These are phyloP conservation scores for Pichia sp. DNA, from an alignment of 1,139 yeast genomes.

Conservation along the genomic window DNA sequence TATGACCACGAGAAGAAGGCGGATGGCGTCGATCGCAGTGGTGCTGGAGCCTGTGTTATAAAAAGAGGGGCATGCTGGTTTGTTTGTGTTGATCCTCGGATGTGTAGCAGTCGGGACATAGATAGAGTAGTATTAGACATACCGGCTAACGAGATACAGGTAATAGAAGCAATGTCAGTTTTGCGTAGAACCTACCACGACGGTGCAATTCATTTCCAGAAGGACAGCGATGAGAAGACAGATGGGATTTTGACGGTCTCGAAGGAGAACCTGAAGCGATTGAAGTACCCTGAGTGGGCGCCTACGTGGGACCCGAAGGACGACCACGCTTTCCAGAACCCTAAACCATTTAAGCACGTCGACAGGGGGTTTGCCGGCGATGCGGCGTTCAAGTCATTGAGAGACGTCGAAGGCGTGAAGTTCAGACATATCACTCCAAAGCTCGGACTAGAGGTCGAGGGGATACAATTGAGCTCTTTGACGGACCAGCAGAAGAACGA, in stretches of 20 bases:
- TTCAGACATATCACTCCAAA: slow-evolving; percentile 48
- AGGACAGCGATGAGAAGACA: slow-evolving; percentile 27
- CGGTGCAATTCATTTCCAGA: slow-evolving; percentile 33
- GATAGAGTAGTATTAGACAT: too few relatives aligned
- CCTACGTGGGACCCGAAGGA: slow-evolving; percentile 46
- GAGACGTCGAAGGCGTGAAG: slow-evolving; percentile 33
- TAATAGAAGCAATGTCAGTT: slow-evolving; percentile 8
- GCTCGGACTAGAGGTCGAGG: slow-evolving; percentile 58
- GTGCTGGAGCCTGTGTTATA: too few relatives aligned
- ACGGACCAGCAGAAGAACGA: slow-evolving; percentile 55
- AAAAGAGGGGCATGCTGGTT: too few relatives aligned
- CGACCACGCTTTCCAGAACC: slow-evolving; percentile 38
- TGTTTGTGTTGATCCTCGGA: too few relatives aligned
- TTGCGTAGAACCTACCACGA: slow-evolving; percentile 13
- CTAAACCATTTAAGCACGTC: slow-evolving; percentile 43
- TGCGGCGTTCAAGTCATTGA: slow-evolving; percentile 47
- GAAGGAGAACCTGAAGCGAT: slow-evolving; percentile 23
- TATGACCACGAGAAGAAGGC: not conserved
- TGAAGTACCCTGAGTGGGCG: slow-evolving; percentile 39
- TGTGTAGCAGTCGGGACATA: too few relatives aligned
- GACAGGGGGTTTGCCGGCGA: slow-evolving; percentile 60
- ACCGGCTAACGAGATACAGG: too few relatives aligned
- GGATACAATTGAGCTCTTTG: slow-evolving; percentile 54
- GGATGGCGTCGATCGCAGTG: not conserved
- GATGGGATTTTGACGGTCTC: slow-evolving; percentile 34